Evolutionary conservation across 2,329 filamentous ascomycete genomes (phyloP).

Genomic region (Fusarium duplospermum): DNA sequence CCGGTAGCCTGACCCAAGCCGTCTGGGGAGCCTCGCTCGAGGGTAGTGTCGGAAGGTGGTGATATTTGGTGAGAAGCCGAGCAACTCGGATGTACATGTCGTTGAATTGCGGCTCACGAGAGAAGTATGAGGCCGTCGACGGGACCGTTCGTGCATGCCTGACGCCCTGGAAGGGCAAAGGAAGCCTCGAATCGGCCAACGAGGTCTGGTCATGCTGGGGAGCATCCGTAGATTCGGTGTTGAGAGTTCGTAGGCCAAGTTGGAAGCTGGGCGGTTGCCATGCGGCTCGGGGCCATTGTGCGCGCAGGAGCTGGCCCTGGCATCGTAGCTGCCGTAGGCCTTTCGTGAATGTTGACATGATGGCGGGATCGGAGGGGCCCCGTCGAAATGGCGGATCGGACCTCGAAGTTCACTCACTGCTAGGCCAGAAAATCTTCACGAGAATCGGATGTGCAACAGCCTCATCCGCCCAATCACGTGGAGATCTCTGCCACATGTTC

Average conservation of each 20-base stretch:
- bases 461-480: conserved; percentile 43
- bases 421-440: conserved; percentile 43
- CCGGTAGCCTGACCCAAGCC: conserved; percentile 82
- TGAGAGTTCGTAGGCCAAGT: conserved; percentile 44
- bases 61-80: conserved; percentile 76
- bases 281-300: conserved; percentile 46
- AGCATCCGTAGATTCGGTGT: conserved; percentile 36
- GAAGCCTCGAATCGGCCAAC: conserved; percentile 37
- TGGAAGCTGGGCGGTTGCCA: conserved; percentile 40
- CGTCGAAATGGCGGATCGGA: conserved; percentile 40
- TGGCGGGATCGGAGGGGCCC: conserved; percentile 40
- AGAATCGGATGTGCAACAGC: conserved; percentile 25
- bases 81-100: conserved; percentile 84
- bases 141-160: conserved; percentile 80
- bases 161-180: conserved; percentile 48
- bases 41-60: conserved; percentile 76
- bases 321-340: conserved; percentile 53
- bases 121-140: conserved; percentile 93
- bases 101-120: conserved; percentile 84
- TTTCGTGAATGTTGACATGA: conserved; percentile 51
- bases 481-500: conserved; percentile 27
- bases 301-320: conserved; percentile 44
- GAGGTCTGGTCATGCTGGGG: conserved; percentile 25
- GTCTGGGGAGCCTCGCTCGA: conserved; percentile 76
- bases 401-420: conserved; percentile 35